These are phyloP conservation scores for Syzygium aromaticum DNA, from an alignment of 345 rosid species.

Conservation along the genomic window DNA sequence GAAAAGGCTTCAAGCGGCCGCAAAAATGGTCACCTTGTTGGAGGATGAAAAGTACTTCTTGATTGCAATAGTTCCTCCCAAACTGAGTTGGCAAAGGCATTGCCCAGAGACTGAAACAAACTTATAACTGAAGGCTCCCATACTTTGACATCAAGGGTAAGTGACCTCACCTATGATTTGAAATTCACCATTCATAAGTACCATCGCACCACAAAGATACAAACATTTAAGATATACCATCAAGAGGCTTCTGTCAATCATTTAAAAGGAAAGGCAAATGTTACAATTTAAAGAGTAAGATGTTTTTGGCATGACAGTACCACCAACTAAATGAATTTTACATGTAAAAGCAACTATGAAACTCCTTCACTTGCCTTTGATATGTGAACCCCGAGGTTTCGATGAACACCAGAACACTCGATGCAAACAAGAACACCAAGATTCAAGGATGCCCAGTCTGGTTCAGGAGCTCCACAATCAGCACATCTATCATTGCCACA, in stretches of 20 bases:
- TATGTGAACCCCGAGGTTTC: constrained; percentile 96
- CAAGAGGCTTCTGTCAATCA: neutral
- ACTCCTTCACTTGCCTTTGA: constrained; percentile 57
- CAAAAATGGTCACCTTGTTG: constrained; percentile 40
- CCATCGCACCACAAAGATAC: neutral
- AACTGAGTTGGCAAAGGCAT: constrained; percentile 82
- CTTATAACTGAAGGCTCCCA: constrained; percentile 98
- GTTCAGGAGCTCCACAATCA: constrained; percentile 97
- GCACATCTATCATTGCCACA: constrained; percentile 96
- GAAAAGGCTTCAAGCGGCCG: neutral
- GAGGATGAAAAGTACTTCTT: constrained; percentile 56
- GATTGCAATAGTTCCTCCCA: constrained; percentile 98
- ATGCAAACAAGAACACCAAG: constrained; percentile 97
- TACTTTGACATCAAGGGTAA: constrained; percentile 93
- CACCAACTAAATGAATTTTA: neutral
- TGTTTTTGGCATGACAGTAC: neutral
- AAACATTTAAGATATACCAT: neutral
- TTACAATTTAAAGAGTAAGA: neutral
- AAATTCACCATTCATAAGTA: neutral
- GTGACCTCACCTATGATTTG: constrained; percentile 69
- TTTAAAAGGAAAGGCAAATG: neutral
- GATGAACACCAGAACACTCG: constrained; percentile 98
- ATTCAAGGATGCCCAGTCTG: constrained; percentile 99
- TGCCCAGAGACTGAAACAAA: constrained; percentile 94
- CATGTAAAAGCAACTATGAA: neutral